Base-by-base conservation (phyloP, 345 rosid species). In the Salix brachista region DNA sequence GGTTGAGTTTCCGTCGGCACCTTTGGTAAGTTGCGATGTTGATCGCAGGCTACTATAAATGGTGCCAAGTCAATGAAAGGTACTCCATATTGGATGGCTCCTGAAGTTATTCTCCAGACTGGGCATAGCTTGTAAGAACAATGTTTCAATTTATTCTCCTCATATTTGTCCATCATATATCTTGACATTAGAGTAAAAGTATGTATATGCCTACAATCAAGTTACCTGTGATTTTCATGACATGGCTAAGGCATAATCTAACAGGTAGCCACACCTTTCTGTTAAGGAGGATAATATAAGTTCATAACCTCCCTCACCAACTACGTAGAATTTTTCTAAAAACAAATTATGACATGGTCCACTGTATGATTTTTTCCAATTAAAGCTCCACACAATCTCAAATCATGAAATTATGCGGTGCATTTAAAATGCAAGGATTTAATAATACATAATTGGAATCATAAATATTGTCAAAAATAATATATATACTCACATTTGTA, bases 11-110 rank as follows among this genome's bases (percentile, higher is more conserved):
- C 70, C 6, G 25, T 65, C 36, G 34, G 34, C 13, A n/a, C 41
- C 36, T 60, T 69, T 46, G 23, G 61, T 69, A 25, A 64, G 36
- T 69, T 69, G 50, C 52, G 37, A 44, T 58, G 18, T 71, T 48
- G 19, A n/a, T 58, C 23, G 11, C 79, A 81, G 84, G 84, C 84
- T 69, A 81, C 84, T 52, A 69, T 81, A 18, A 78, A 74, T 74
- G 78, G 81, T 70, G 84, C 84, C 69, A 81, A 81, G 72, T 81
- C 84, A 65, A 81, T 81, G 84, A 81, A 81, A 72, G 84, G 84
- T 69, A 81, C 84, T 74, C 76, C 84, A 69, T 81, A 81, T 64
- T 81, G 84, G 84, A 81, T 81, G 84, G 84, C 84, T 69, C 84
- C 84, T 28, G 84, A 81, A 73, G 84, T 81, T 50, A 81, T 81